These are phyloP conservation scores for Eucalyptus pauciflora DNA, from an alignment of 345 rosid species.

Conservation along the genomic window DNA sequence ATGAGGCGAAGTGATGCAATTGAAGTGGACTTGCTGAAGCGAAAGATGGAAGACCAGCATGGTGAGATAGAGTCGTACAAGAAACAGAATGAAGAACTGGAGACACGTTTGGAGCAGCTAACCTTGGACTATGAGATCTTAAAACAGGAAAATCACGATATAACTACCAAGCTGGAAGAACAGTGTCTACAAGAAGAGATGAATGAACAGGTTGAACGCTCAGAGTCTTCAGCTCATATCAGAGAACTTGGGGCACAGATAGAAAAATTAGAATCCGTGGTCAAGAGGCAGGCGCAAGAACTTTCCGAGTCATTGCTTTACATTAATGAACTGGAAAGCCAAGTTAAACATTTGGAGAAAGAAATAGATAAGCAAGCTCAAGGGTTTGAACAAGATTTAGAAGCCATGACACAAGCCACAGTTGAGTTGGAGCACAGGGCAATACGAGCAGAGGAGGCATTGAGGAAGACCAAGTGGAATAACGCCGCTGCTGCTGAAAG, in stretches of 20 bases:
- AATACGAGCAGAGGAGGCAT: slow-evolving; percentile 76
- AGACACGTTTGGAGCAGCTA: slow-evolving; percentile 59
- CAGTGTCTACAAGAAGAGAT: slow-evolving; percentile 30
- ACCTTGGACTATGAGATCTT: slow-evolving; percentile 50
- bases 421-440: slow-evolving; percentile 81
- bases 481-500: slow-evolving; percentile 69
- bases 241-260: slow-evolving; percentile 42
- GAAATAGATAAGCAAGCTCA: slow-evolving; percentile 55
- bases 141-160: slow-evolving; percentile 46
- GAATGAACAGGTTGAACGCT: slow-evolving; percentile 16
- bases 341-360: slow-evolving; percentile 47
- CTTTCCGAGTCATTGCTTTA: slow-evolving; percentile 52
- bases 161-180: slow-evolving; percentile 36
- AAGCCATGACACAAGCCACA: slow-evolving; percentile 40
- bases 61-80: slow-evolving; percentile 48
- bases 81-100: slow-evolving; percentile 62
- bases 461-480: slow-evolving; percentile 66
- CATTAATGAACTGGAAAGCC: slow-evolving; percentile 51
- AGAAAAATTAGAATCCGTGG: slow-evolving; percentile 48
- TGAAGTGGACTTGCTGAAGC: slow-evolving; percentile 43
- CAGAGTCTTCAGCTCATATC: slow-evolving; percentile 22
- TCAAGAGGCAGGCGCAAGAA: slow-evolving; percentile 56
- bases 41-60: slow-evolving; percentile 34
- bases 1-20: slow-evolving; percentile 23
- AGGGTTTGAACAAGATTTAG: slow-evolving; percentile 65